These are phyloP conservation scores for Corymbia maculata DNA, from an alignment of 345 rosid species.

Conservation along the genomic window DNA sequence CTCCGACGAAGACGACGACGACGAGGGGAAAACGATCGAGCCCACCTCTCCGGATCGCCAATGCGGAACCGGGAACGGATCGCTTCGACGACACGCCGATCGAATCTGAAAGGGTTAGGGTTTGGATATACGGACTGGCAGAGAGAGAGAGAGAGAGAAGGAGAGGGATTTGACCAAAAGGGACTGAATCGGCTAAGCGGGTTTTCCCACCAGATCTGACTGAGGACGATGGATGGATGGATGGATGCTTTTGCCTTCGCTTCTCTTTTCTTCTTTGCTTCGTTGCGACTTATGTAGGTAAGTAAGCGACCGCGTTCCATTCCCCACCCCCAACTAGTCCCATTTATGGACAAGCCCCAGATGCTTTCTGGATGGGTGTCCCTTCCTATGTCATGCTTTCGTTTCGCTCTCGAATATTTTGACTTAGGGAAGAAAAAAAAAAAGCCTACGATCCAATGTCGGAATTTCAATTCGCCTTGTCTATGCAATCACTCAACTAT, in stretches of 20 bases:
- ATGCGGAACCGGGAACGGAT: not conserved
- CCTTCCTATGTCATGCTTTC: not conserved
- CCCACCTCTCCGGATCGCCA: not conserved
- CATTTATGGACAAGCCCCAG: not conserved
- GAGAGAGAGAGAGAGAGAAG: not conserved
- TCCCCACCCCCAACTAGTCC: not conserved
- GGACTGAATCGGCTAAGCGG: not conserved
- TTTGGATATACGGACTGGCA: not conserved
- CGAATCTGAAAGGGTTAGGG: not conserved
- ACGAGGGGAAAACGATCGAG: not conserved
- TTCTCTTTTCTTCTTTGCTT: not conserved
- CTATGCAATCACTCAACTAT: not conserved
- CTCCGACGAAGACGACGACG: not conserved
- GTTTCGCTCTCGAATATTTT: not conserved
- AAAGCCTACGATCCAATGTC: not conserved
- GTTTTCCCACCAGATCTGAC: not conserved
- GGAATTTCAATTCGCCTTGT: not conserved
- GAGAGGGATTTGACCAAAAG: not conserved
- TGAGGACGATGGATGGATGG: not conserved
- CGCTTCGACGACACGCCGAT: not conserved
- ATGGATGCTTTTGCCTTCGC: not conserved
- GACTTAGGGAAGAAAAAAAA: not conserved
- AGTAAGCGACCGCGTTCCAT: not conserved
- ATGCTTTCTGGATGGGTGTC: not conserved
- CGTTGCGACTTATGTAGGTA: not conserved